These are phyloP conservation scores for Dillenia suffruticosa DNA, from an alignment of 164 flowering plant species.

Conservation along the genomic window DNA sequence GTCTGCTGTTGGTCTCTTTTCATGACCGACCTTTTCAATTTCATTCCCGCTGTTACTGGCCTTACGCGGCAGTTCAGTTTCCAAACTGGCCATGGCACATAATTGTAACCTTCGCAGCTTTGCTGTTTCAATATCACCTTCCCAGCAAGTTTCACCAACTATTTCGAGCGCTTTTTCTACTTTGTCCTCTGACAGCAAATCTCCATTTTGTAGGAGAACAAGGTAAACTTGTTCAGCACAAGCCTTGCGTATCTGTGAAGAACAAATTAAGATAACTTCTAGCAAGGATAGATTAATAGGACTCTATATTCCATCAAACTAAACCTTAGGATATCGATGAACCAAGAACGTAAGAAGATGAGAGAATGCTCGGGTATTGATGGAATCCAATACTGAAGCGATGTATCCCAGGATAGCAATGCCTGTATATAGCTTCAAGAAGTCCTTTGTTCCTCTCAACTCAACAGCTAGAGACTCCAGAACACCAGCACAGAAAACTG, in stretches of 20 bases:
- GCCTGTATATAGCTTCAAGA: constrained; percentile 75
- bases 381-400: constrained; percentile 57
- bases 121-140: constrained; percentile 68
- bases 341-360: constrained; percentile 67
- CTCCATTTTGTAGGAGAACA: constrained; percentile 72
- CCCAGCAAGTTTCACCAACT: constrained; percentile 85
- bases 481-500: constrained; percentile 52
- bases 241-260: constrained; percentile 71
- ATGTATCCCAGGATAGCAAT: constrained; percentile 87
- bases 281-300: not conserved
- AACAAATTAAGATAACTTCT: not conserved
- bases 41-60: constrained; percentile 1
- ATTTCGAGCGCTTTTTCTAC: constrained; percentile 71
- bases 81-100: constrained; percentile 50
- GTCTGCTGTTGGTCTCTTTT: constrained; percentile 13
- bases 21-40: constrained; percentile 9
- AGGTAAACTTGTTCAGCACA: constrained; percentile 88
- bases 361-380: constrained; percentile 55
- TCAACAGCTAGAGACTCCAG: constrained; percentile 68
- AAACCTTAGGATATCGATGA: constrained; percentile 93
- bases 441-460: constrained; percentile 75
- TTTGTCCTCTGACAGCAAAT: constrained; percentile 52
- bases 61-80: constrained; percentile 15
- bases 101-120: constrained; percentile 48
- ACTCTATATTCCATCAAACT: constrained; percentile 6